These are phyloP conservation scores for Phaffia australis DNA, from an alignment of 768 basidiomycete species.

Conservation along the genomic window DNA sequence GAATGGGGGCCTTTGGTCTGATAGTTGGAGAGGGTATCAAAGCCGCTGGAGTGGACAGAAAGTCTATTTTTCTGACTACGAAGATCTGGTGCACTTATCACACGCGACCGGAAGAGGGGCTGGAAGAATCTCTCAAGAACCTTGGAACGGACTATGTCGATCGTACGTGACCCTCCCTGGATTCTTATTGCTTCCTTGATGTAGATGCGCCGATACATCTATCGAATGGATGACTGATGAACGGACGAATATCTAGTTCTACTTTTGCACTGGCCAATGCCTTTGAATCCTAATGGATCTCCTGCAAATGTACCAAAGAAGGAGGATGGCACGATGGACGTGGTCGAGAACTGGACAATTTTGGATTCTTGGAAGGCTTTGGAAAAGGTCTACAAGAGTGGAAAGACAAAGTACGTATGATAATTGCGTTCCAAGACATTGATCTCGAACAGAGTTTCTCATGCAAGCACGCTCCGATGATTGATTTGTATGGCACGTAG, in stretches of 20 bases:
- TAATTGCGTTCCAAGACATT: too few species aligned
- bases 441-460: conserved; percentile 63
- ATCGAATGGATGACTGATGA: not conserved
- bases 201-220: not conserved
- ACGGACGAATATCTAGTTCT: not conserved
- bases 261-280: conserved; percentile 75
- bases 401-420: conserved; percentile 46
- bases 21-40: conserved; percentile 74
- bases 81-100: conserved; percentile 47
- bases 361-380: conserved; percentile 55
- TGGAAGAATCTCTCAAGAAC: conserved; percentile 54
- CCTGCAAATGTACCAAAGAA: not conserved
- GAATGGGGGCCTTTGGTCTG: conserved; percentile 25
- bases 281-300: conserved; percentile 46
- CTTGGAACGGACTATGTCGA: conserved; percentile 69
- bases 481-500: too few species aligned
- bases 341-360: not conserved
- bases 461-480: too few species aligned
- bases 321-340: not conserved
- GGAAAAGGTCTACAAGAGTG: conserved; percentile 53
- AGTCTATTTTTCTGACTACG: conserved; percentile 62
- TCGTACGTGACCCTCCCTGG: conserved; percentile 42
- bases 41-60: conserved; percentile 59
- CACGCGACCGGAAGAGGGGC: conserved; percentile 47
- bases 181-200: not conserved